Evolutionary conservation across 257 asterid genomes (phyloP).

Genomic region (Solanum appendiculatum): DNA sequence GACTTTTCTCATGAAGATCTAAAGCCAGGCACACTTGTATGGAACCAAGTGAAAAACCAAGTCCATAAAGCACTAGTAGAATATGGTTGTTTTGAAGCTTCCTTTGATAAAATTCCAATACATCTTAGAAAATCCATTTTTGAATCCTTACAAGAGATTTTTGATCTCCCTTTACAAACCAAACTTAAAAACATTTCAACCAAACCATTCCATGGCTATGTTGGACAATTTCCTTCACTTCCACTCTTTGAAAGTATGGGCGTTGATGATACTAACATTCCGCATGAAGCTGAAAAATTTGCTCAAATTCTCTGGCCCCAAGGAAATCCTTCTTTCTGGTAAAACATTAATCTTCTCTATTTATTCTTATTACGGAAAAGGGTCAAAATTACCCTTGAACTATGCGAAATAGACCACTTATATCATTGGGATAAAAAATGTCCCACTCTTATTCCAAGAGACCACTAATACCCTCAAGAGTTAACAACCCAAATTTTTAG

Average conservation of each 20-base stretch:
- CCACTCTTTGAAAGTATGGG: conserved; percentile 67
- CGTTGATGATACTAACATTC: conserved; percentile 17
- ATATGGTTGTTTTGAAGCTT: conserved; percentile 60
- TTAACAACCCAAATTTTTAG: too few species aligned
- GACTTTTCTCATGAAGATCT: conserved; percentile 26
- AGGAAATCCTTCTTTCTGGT: conserved; percentile 49
- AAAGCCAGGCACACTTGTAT: conserved; percentile 12
- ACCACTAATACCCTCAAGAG: too few species aligned
- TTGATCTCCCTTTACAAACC: conserved; percentile 42
- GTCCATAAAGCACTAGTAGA: conserved; percentile 33
- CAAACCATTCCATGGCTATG: conserved; percentile 50
- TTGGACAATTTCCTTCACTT: conserved; percentile 33
- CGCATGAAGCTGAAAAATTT: conserved; percentile 13
- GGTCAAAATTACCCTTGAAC: too few species aligned
- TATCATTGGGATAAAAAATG: too few species aligned
- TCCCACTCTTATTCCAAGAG: too few species aligned
- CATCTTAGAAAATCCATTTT: conserved; percentile 19
- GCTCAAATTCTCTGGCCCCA: conserved; percentile 43
- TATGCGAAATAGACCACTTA: too few species aligned
- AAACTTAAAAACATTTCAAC: conserved; percentile 28
- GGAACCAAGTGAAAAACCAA: conserved; percentile 27
- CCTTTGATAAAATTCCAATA: conserved; percentile 15
- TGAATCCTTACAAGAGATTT: conserved; percentile 21
- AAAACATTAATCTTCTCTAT: background rate
- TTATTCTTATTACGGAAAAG: too few species aligned